These are phyloP conservation scores for Annulohypoxylon moriforme DNA, from an alignment of 495 filamentous ascomycete species.

Conservation along the genomic window DNA sequence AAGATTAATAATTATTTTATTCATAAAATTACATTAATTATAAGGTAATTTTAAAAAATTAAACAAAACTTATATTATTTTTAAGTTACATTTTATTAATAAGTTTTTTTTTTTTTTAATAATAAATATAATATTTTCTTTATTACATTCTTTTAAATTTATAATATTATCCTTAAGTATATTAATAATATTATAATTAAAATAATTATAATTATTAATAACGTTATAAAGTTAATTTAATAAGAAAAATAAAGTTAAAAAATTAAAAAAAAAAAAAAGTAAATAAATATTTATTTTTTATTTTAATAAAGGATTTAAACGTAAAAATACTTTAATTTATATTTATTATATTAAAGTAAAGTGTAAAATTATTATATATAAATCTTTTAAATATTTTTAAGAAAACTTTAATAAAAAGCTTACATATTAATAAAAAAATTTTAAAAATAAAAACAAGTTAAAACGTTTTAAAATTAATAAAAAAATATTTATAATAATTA, in stretches of 20 bases:
- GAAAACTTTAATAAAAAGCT: neutral
- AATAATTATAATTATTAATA: neutral
- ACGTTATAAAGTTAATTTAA: constrained; percentile 1
- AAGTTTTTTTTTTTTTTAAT: constrained; percentile 12
- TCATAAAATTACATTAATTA: neutral
- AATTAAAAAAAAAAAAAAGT: constrained; percentile 10
- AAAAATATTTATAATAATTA: neutral
- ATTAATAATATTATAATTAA: neutral
- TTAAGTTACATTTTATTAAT: constrained; percentile 10
- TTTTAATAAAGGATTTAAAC: neutral
- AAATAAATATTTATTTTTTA: constrained; percentile 17
- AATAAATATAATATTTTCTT: constrained; percentile 11
- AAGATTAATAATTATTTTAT: constrained; percentile 10
- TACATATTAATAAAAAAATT: neutral
- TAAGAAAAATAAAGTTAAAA: constrained; percentile 12
- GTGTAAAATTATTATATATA: neutral
- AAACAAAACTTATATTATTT: constrained; percentile 5
- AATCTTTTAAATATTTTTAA: neutral
- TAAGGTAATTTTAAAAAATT: constrained; percentile 15
- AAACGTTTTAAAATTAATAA: neutral
- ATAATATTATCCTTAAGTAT: neutral
- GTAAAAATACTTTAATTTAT: neutral
- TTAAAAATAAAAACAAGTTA: neutral
- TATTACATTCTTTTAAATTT: constrained; percentile 3
- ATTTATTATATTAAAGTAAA: neutral